Evolutionary conservation across 495 filamentous ascomycete species (phyloP).

Genomic region (Apiosordaria backusii): DNA sequence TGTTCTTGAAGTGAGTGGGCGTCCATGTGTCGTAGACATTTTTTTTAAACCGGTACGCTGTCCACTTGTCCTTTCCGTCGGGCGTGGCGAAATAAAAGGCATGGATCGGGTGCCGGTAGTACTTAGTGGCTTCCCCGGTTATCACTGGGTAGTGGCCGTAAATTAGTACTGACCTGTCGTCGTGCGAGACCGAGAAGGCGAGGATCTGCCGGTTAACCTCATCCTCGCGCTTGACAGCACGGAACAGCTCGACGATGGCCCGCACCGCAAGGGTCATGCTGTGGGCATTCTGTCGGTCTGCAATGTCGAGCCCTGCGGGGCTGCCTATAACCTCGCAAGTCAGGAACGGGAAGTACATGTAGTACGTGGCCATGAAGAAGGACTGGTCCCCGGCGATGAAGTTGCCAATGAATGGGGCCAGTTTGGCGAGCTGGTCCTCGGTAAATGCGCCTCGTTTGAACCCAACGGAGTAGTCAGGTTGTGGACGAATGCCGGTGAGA

Average conservation of each 20-base stretch:
- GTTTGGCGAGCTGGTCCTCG: slow-evolving; percentile 38
- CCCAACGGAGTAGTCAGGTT: slow-evolving; percentile 30
- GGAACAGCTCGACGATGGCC: slow-evolving; percentile 36
- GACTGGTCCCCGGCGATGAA: slow-evolving; percentile 11
- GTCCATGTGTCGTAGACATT: slow-evolving; percentile 22
- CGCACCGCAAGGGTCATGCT: slow-evolving; percentile 41
- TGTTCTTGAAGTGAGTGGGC: slow-evolving; percentile 39
- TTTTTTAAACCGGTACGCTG: slow-evolving; percentile 27
- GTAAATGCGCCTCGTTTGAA: slow-evolving; percentile 36
- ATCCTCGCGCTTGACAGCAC: slow-evolving; percentile 31
- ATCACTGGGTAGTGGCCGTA: slow-evolving; percentile 36
- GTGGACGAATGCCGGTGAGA: slow-evolving; percentile 32
- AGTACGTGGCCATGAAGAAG: slow-evolving; percentile 27
- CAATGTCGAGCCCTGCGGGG: slow-evolving; percentile 31
- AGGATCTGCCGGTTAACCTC: slow-evolving; percentile 42
- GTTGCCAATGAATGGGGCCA: slow-evolving; percentile 36
- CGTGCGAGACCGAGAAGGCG: slow-evolving; percentile 49
- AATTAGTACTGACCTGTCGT: slow-evolving; percentile 38
- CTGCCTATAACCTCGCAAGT: slow-evolving; percentile 28
- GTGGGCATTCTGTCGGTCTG: slow-evolving; percentile 23
- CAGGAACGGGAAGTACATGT: slow-evolving; percentile 32
- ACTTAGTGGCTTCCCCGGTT: slow-evolving; percentile 11
- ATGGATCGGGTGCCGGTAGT: slow-evolving; percentile 16
- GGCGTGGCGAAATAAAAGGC: slow-evolving; percentile 7
- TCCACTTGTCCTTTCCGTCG: slow-evolving; percentile 21